phyloP scores from a whole-genome alignment of 148 eudicot species.

The Camellia lanceoleosa region DNA sequence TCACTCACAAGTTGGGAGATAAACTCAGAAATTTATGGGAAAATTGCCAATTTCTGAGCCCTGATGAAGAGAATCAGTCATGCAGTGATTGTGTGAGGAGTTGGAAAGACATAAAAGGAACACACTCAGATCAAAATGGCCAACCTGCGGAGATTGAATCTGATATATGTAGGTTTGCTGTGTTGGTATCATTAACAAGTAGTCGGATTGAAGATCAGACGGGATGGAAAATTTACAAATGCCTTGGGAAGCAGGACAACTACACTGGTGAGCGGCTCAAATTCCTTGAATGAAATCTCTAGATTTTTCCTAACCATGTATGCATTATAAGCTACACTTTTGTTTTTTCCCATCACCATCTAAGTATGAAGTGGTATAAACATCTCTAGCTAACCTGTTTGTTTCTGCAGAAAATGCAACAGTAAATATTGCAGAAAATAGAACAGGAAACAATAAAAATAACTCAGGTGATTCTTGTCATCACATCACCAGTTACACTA shows the following conservation, averaged over 20 bases:
- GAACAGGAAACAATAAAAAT: background rate
- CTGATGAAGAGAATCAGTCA: background rate
- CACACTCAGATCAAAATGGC: background rate
- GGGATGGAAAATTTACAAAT: conserved; percentile 8
- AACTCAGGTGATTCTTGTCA: conserved; percentile 5
- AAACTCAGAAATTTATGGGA: background rate
- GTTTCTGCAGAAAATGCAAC: background rate
- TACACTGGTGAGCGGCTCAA: background rate
- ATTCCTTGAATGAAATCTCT: background rate
- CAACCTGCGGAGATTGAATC: conserved; percentile 1
- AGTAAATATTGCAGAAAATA: background rate
- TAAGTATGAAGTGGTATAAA: background rate
- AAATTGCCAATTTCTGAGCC: conserved; percentile 11
- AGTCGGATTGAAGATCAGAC: conserved; percentile 8
- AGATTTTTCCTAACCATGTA: no score
- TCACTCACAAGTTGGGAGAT: background rate
- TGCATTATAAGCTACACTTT: background rate
- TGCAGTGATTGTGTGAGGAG: conserved; percentile 13
- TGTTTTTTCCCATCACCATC: background rate
- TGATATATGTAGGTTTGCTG: conserved; percentile 25
- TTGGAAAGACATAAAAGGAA: conserved; percentile 22
- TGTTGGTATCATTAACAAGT: conserved; percentile 21
- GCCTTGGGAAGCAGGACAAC: conserved; percentile 10
- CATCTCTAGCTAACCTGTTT: background rate
- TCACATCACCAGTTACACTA: background rate